Evolutionary conservation across 2,329 filamentous ascomycete species (phyloP).

Genomic region (Plectosphaerella sp.): DNA sequence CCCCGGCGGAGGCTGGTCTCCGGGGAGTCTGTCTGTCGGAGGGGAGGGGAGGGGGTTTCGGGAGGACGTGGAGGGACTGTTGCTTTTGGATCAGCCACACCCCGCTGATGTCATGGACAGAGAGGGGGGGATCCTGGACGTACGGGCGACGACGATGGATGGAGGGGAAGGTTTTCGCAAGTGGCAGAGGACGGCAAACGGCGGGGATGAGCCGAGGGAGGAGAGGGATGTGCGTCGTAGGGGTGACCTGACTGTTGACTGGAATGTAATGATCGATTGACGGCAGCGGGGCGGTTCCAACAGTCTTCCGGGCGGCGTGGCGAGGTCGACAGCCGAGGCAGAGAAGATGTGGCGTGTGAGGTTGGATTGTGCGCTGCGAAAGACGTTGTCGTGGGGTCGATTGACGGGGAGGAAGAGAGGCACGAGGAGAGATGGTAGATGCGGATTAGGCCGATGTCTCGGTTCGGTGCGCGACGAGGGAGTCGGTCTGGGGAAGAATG

Average conservation of each 20-base stretch:
- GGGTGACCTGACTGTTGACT: no score
- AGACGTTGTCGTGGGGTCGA: no score
- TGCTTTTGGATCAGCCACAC: neutral
- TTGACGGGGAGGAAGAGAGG: neutral
- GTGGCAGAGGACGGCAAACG: no score
- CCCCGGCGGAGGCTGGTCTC: neutral
- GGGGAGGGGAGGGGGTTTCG: neutral
- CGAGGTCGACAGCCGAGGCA: neutral
- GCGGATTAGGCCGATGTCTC: neutral
- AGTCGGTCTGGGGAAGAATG: neutral
- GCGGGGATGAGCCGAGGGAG: no score
- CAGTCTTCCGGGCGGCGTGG: neutral
- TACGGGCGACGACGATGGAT: neutral
- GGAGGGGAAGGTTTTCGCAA: neutral
- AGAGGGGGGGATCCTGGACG: neutral
- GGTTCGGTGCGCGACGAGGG: neutral
- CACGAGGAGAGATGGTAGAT: neutral
- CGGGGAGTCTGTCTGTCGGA: neutral
- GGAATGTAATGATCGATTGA: no score
- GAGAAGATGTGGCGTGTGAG: neutral
- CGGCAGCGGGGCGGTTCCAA: neutral
- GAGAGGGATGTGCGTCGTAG: no score
- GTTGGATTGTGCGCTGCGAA: neutral
- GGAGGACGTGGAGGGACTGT: neutral
- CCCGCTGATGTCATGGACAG: no score